Evolutionary conservation across 2,329 filamentous ascomycete species (phyloP).

Genomic region (Graphilbum sp.): DNA sequence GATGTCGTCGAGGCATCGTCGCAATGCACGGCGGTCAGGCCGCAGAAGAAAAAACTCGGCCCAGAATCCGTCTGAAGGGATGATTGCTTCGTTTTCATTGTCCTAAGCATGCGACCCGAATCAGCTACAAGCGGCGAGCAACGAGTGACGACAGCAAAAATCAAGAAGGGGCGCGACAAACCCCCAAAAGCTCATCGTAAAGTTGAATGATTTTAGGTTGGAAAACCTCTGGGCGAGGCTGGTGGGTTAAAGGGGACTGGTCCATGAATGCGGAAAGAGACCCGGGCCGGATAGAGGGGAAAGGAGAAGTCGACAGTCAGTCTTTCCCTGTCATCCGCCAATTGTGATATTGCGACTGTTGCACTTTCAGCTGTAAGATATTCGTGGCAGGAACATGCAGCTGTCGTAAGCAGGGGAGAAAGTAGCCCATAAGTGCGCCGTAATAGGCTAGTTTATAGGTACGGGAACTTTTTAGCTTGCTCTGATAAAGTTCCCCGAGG

Average conservation of each 20-base stretch:
- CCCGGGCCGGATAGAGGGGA: not conserved
- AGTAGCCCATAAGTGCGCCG: too few species aligned
- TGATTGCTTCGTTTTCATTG: constrained; percentile 36
- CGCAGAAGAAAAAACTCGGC: constrained; percentile 83
- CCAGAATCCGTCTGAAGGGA: constrained; percentile 82
- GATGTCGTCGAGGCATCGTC: constrained; percentile 51
- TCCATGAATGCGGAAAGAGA: constrained; percentile 6
- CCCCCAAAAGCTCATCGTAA: constrained; percentile 62
- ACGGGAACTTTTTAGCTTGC: too few species aligned
- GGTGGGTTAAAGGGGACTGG: constrained; percentile 82
- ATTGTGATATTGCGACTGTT: too few species aligned
- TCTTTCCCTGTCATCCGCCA: not conserved
- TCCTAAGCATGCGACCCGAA: not conserved
- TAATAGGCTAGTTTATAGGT: too few species aligned
- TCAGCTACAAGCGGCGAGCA: not conserved
- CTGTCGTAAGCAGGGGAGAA: too few species aligned
- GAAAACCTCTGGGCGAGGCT: constrained; percentile 77
- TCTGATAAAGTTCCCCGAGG: too few species aligned
- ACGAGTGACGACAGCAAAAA: not conserved
- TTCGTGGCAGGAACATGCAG: too few species aligned
- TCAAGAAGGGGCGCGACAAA: constrained; percentile 5
- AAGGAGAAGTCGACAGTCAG: not conserved
- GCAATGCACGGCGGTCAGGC: constrained; percentile 56
- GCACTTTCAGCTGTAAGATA: too few species aligned
- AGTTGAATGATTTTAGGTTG: constrained; percentile 87